Evolutionary conservation across 192 early-diverging fungal species (phyloP).

Genomic region (Chytriomyces sp.): DNA sequence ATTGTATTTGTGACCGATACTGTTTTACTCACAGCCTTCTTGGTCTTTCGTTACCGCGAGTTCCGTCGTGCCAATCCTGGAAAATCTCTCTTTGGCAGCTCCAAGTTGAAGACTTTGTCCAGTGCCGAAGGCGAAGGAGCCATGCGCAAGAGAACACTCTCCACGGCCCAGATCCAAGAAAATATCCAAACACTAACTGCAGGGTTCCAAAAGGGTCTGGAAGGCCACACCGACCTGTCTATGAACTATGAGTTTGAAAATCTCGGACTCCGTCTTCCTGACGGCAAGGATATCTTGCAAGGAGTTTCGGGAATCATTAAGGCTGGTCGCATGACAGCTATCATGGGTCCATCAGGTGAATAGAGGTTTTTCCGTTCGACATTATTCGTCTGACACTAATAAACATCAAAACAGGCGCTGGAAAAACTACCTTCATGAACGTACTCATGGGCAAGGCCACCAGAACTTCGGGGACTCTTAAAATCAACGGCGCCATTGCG

Average conservation of each 20-base stretch:
- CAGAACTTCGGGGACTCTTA: constrained; percentile 36
- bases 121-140: neutral
- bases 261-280: constrained; percentile 41
- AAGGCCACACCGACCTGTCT: constrained; percentile 17
- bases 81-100: neutral
- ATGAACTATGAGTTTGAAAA: constrained; percentile 46
- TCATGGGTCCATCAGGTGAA: constrained; percentile 90
- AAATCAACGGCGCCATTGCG: constrained; percentile 32
- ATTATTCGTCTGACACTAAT: neutral
- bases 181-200: constrained; percentile 22
- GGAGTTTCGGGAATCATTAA: constrained; percentile 71
- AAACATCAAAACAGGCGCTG: constrained; percentile 25
- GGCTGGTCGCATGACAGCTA: constrained; percentile 76
- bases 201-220: constrained; percentile 24
- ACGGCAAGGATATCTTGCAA: constrained; percentile 64
- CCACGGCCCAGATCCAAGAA: neutral
- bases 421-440: constrained; percentile 53
- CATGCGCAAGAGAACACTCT: neutral
- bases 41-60: constrained; percentile 25
- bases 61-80: neutral
- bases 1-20: constrained; percentile 21
- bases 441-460: constrained; percentile 43
- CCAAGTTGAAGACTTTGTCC: neutral
- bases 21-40: constrained; percentile 28
- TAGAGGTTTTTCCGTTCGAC: neutral